These are phyloP conservation scores for Trypethelium eluteriae DNA, from an alignment of 495 filamentous ascomycete genomes.

Conservation along the genomic window DNA sequence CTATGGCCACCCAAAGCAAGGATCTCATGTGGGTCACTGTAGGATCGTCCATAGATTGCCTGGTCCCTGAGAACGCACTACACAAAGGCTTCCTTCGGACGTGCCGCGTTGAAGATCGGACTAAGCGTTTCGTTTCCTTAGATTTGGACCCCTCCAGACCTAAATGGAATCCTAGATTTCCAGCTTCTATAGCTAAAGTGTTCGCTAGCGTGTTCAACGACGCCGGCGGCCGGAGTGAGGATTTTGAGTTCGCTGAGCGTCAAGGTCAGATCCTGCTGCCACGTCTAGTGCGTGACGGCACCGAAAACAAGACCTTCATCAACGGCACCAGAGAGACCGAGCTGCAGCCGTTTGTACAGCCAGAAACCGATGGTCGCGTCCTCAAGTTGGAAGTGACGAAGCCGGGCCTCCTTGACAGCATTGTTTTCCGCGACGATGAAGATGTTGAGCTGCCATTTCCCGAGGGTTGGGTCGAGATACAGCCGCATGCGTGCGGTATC, in stretches of 20 bases:
- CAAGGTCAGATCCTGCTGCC: neutral
- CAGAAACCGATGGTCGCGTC: neutral
- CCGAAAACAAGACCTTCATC: neutral
- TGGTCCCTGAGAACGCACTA: neutral
- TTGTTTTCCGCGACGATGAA: slow-evolving; percentile 4
- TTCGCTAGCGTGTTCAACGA: slow-evolving; percentile 49
- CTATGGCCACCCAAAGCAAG: slow-evolving; percentile 7
- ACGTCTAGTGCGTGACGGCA: neutral
- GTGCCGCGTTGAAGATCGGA: neutral
- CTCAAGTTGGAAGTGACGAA: neutral
- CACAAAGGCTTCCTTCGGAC: neutral
- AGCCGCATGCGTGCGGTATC: neutral
- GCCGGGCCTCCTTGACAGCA: slow-evolving; percentile 7
- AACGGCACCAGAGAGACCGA: neutral
- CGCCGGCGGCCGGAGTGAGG: slow-evolving; percentile 49
- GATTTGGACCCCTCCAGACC: neutral
- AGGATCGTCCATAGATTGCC: neutral
- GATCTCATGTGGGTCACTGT: slow-evolving; percentile 9
- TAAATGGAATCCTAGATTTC: neutral
- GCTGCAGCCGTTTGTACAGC: neutral
- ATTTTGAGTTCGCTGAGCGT: neutral
- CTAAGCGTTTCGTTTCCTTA: neutral
- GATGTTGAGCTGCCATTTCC: neutral
- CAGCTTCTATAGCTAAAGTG: neutral
- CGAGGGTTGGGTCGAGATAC: slow-evolving; percentile 10